These are phyloP conservation scores for Dipodascopsis uninucleata DNA, from an alignment of 805 yeast species.

Conservation along the genomic window DNA sequence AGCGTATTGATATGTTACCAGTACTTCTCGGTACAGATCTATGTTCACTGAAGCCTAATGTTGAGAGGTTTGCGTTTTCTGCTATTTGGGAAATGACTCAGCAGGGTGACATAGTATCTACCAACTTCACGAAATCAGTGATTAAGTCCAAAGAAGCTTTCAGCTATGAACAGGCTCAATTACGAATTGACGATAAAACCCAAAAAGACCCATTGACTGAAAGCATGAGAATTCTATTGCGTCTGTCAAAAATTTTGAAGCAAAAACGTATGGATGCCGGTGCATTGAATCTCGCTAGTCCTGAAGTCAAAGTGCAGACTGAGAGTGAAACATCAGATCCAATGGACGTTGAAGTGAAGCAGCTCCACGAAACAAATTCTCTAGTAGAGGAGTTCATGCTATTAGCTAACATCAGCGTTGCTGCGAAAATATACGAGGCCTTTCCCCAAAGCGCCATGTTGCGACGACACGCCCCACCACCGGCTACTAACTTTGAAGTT, in stretches of 20 bases:
- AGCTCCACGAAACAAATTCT: conserved; percentile 85
- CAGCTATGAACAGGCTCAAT: conserved; percentile 89
- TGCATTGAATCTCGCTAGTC: conserved; percentile 93
- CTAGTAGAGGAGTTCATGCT: conserved; percentile 98
- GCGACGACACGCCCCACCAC: conserved; percentile 92
- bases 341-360: conserved; percentile 87
- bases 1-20: conserved; percentile 98
- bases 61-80: conserved; percentile 92
- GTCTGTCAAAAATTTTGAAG: conserved; percentile 77
- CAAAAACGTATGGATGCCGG: conserved; percentile 89
- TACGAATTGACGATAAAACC: conserved; percentile 74
- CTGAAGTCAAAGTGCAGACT: conserved; percentile 95
- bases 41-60: conserved; percentile 92
- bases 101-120: conserved; percentile 71
- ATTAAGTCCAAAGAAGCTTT: conserved; percentile 91
- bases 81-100: conserved; percentile 93
- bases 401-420: conserved; percentile 94
- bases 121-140: conserved; percentile 78
- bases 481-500: conserved; percentile 84
- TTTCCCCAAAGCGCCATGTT: conserved; percentile 98
- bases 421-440: conserved; percentile 83
- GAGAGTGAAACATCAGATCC: conserved; percentile 98
- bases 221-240: conserved; percentile 79
- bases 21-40: conserved; percentile 90
- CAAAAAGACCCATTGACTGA: conserved; percentile 80